These are phyloP conservation scores for Argentina anserina DNA, from an alignment of 306 rosid genomes.

Conservation along the genomic window DNA sequence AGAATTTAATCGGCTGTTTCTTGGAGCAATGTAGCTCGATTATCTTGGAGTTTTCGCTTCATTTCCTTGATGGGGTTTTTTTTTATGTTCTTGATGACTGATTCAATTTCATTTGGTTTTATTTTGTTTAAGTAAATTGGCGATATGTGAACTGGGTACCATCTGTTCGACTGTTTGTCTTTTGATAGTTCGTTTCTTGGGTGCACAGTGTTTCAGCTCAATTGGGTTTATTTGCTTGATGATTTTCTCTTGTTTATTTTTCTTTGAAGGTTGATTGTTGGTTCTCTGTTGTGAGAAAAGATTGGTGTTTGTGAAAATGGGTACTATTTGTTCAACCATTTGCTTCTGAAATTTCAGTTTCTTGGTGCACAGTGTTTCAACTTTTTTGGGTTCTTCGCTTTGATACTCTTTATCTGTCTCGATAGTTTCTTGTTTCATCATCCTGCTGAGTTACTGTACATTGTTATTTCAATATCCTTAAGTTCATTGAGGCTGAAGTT, in stretches of 20 bases:
- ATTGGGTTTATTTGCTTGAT: neutral
- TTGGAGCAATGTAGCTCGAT: neutral
- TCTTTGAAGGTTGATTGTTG: neutral
- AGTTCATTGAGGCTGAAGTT: neutral
- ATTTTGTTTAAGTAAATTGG: neutral
- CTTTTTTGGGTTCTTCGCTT: no score
- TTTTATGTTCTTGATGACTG: neutral
- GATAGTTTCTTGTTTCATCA: neutral
- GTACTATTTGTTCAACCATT: neutral
- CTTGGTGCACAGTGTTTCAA: neutral
- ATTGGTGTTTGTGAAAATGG: neutral
- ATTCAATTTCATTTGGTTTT: neutral
- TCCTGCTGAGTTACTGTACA: neutral
- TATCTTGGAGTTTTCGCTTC: neutral
- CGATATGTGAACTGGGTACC: neutral
- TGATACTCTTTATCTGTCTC: neutral
- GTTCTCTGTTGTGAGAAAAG: neutral
- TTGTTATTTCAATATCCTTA: neutral
- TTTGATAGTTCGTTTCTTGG: neutral
- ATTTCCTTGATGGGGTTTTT: neutral
- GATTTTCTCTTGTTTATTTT: neutral
- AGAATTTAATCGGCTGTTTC: neutral
- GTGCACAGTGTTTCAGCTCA: neutral
- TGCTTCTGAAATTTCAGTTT: neutral
- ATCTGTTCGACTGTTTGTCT: neutral